Base-by-base conservation (phyloP, 2,329 filamentous ascomycete species). In the Aspergillus viridinutans region DNA sequence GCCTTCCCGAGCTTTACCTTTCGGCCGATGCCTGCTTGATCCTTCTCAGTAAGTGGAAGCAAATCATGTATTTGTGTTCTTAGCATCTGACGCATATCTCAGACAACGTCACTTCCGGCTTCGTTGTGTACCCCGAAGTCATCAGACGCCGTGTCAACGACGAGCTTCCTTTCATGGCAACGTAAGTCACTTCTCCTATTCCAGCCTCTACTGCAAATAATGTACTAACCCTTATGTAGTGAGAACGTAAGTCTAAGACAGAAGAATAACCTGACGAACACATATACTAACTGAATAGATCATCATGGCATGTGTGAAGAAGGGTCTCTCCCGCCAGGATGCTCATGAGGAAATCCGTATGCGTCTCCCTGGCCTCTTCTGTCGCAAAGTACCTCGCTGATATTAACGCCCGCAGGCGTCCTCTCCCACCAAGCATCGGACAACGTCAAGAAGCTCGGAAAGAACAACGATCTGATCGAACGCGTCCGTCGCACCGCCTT, bases 91-190 rank as follows among this genome's bases (percentile, higher is more conserved):
- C 50, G 21, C 21, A 3, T 28, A n/a, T 43, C 12, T 21, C 87
- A 55, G 84, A 90, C 70, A 90, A 90, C 64, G 82, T 91, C 49
- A 81, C 80, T 29, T 79, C 81, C 53, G 87, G 88, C 9, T 78
- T 91, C 10, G 87, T 90, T n/a, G 83, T 96, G 42, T 96, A 95
- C 74, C 90, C 90, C 25, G 82, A 84, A 56, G 81, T 86, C 55
- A 90, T 95, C 70, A 79, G 81, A 58, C 80, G 82, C 57, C 86
- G 83, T 60, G 80, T 95, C 49, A 82, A 86, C 64, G 83, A 86
- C 60, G 90, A 95, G 75, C 83, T 97, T 14, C 92, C 92, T 1
- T 96, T 96, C 76, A 95, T 93, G 88, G 83, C 86, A 7, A 92
- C 87, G 7, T 81, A 82, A 67, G 79, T 69, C 42, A 21, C 14